phyloP scores from a whole-genome alignment of 179 eudicot genomes.

The Silene noctiflora region DNA sequence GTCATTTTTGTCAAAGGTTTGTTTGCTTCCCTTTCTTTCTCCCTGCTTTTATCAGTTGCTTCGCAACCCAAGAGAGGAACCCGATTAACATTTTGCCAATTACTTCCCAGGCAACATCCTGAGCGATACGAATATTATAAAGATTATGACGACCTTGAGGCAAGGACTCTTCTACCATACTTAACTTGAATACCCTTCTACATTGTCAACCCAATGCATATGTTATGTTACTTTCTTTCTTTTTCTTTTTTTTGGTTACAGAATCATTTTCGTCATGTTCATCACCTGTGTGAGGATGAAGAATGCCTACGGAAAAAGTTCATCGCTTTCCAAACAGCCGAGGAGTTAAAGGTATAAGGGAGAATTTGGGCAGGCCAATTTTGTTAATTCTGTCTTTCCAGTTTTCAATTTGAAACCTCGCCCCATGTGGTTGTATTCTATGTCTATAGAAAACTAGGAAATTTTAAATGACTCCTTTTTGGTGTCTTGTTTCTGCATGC shows the following conservation, averaged over 20 bases:
- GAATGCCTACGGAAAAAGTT: conserved; percentile 78
- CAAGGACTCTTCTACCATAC: conserved; percentile 21
- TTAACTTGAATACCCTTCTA: conserved; percentile 7
- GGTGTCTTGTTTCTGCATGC: not conserved
- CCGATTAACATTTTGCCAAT: conserved; percentile 14
- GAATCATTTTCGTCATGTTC: conserved; percentile 67
- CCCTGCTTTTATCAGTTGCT: not conserved
- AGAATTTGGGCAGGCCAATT: not conserved
- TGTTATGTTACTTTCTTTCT: not conserved
- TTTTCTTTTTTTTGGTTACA: conserved; percentile 29
- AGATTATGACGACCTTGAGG: conserved; percentile 97
- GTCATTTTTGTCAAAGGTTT: conserved; percentile 92
- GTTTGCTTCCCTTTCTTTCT: not conserved
- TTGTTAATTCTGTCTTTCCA: not conserved
- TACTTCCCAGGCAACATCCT: conserved; percentile 69
- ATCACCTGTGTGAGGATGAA: conserved; percentile 78
- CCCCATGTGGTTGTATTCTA: not conserved
- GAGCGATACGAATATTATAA: conserved; percentile 85
- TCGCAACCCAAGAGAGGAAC: not conserved
- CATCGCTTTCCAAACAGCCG: conserved; percentile 69
- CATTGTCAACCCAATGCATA: not conserved
- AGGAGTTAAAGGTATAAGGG: conserved; percentile 54
- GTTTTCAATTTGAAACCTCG: not conserved
- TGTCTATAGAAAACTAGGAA: not conserved
- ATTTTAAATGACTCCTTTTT: not conserved